Evolutionary conservation across 2,329 filamentous ascomycete genomes (phyloP), one percentile per base, ranked within the genome.

Genomic region (Fusarium humuli): DNA sequence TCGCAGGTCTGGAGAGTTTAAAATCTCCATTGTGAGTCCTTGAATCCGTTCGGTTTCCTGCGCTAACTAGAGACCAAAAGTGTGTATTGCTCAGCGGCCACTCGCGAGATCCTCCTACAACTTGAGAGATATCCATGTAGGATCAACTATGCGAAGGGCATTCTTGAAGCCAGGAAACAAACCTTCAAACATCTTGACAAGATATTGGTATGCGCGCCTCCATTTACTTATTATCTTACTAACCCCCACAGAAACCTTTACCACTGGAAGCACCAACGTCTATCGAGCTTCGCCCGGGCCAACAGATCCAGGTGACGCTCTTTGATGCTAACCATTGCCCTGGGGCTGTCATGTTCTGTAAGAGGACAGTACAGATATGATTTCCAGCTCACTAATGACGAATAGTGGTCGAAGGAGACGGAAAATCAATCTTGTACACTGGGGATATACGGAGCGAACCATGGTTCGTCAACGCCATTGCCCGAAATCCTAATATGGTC

Each of bases 271-370:
- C 93, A 0, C 93, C 94, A 0, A 94, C 91, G 0, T 80, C 82
- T 6, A 88, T 98, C 48, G 93, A 97, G 74, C 84, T 98, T 5
- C 85, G 84, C 3, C 92, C 91, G 0, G 87, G 88, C 2, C 86
- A 87, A 48, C 82, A 81, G n/a, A 89, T 98, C 25, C 89, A 90
- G 48, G 93, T 97, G 20, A 98, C 94, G 0, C 83, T 98, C 0
- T 88, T 98, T 54, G 92, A 97, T 81, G 94, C 95, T 2, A 98
- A 98, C 73, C 95, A 98, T 77, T 98, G 95, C 74, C 87, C 91
- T 1, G 94, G 95, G 0, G 90, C 94, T 20, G 93, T 96, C 20
- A 97, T 97, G 94, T 98, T 98, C 76, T 83, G 87, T 89, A 77
- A 70, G 86, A 4, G 25, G 1, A 7, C 3, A 20, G 7, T 6